Evolutionary conservation across 2,329 filamentous ascomycete genomes (phyloP), one percentile per base, ranked within the genome.

Genomic region (Colletotrichum caudatum): DNA sequence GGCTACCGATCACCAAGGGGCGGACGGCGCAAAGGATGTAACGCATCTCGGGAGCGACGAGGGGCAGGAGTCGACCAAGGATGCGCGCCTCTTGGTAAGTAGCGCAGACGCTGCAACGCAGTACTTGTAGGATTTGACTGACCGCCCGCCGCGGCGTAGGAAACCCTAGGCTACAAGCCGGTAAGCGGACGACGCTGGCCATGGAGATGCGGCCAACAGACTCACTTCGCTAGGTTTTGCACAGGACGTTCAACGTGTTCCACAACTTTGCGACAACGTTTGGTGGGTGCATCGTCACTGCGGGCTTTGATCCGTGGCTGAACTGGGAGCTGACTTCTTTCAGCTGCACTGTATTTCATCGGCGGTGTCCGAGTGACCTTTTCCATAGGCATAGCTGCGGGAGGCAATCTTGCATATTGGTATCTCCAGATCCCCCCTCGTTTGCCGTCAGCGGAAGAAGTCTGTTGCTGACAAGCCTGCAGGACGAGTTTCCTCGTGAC

Each of bases 401-500:
- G 89, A 66, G 88, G 88, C 53, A 88, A 88, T 72, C 77, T 89
- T 60, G 88, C 88, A 9, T 90, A 90, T 76, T 90, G 88, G 88
- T 88, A 76, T 50, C 78, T 62, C 11, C 4, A 56, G 20, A n/a
- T 4, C 18, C 35, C 35, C 16, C 29, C 53, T 20, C 20, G 1
- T 35, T 9, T 35, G 9, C 9, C 12, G 18, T 8, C 18, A 18
- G 26, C 23, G 23, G 11, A 5, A 44, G 29, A 29, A 5, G 9
- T 4, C 8, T 41, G n/a, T 48, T 29, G 26, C 64, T 75, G 12
- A 62, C 12, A 16, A 74, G 57, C 1, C 16, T 37, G 20, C 20
- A 88, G 86, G 88, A 89, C 88, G 71, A 89, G 87, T 76, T 90
- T 89, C 76, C 73, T 90, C 5, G 82, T 90, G 6, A 89, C 88